Evolutionary conservation across 768 basidiomycete genomes (phyloP).

Genomic region (Leccinum uliginosum): DNA sequence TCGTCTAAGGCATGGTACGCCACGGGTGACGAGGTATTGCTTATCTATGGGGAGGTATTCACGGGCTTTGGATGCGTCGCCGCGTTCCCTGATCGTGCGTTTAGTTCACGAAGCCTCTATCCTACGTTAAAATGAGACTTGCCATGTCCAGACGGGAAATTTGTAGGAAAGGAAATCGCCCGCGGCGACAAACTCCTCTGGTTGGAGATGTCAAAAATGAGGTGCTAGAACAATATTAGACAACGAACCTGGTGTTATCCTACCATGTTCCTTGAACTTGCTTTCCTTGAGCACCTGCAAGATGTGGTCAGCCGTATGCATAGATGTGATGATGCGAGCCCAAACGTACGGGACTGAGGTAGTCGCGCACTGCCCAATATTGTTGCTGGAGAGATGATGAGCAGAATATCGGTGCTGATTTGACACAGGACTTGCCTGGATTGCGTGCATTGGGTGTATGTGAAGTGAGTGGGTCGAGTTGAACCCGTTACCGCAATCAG

Average conservation of each 20-base stretch:
- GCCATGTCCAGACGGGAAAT: conserved; percentile 98
- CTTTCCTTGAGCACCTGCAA: conserved; percentile 89
- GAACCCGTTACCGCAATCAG: conserved; percentile 24
- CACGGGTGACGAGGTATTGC: conserved; percentile 93
- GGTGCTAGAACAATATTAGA: background rate
- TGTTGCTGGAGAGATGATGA: conserved; percentile 57
- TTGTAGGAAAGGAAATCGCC: conserved; percentile 98
- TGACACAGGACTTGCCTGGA: conserved; percentile 34
- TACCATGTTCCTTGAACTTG: conserved; percentile 98
- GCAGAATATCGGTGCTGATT: background rate
- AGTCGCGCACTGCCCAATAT: conserved; percentile 91
- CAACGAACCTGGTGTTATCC: conserved; percentile 83
- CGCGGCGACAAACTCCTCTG: conserved; percentile 97
- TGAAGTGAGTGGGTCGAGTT: conserved; percentile 9
- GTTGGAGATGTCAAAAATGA: conserved; percentile 9
- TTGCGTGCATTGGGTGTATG: conserved; percentile 40
- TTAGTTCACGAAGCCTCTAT: background rate
- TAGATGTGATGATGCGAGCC: conserved; percentile 11
- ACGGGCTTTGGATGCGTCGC: conserved; percentile 76
- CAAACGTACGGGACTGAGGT: conserved; percentile 77
- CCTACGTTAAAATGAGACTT: conserved; percentile 21
- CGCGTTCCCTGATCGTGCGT: conserved; percentile 70
- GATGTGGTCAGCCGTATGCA: conserved; percentile 24
- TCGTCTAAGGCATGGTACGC: conserved; percentile 94
- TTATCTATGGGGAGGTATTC: conserved; percentile 95